Percentiles rank a stretch among this genome's conserved stretches.
Conservation (phyloP, 2,329 filamentous ascomycete genomes). For the Claviceps pusilla region DNA sequence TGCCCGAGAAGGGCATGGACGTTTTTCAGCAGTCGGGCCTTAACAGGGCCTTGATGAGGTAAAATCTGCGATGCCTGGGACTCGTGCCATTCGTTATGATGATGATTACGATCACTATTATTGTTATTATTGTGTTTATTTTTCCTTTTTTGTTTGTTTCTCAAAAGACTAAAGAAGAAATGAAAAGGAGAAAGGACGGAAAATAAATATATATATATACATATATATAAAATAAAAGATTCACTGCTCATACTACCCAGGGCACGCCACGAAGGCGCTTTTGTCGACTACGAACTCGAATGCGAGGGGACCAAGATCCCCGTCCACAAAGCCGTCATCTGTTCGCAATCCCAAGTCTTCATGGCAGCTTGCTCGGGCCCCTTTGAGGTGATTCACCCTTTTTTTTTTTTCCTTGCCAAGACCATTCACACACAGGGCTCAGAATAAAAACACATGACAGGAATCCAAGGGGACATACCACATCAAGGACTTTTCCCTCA, state of each 20-base stretch:
- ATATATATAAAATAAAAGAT: neutral
- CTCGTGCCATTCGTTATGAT: neutral
- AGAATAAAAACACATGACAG: neutral
- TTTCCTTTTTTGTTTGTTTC: neutral
- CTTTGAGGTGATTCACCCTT: neutral
- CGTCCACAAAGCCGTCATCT: neutral
- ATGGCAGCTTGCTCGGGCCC: neutral
- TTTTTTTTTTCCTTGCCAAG: neutral
- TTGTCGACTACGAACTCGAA: slow-evolving; percentile 1
- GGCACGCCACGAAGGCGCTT: neutral
- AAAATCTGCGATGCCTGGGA: neutral
- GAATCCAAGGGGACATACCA: neutral
- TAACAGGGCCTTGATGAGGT: neutral
- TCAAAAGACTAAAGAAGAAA: no score
- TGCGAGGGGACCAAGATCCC: neutral
- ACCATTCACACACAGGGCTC: neutral
- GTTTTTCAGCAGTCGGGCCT: neutral
- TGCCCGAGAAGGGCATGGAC: neutral
- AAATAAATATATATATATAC: no score
- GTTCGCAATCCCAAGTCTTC: neutral
- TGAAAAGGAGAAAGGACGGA: no score
- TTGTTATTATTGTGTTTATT: no score
- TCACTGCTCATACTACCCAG: neutral
- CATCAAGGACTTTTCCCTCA: neutral
- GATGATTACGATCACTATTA: no score